Conservation (phyloP, 257 asterid genomes). For the Verbena officinalis region DNA sequence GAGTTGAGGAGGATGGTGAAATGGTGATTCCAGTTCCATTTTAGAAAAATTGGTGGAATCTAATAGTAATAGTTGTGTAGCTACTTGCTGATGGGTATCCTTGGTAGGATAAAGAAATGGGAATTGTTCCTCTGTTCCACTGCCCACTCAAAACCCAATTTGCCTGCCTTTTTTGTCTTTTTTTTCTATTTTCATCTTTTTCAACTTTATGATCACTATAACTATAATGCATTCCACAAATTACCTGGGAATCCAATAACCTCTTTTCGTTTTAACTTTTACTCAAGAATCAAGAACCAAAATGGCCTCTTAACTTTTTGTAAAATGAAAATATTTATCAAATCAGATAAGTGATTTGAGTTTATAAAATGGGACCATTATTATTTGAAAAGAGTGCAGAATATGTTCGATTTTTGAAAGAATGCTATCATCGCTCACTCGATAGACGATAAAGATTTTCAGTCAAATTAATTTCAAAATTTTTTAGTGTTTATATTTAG, state of each 20-base stretch:
- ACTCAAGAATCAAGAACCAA: background rate
- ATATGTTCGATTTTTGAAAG: no score
- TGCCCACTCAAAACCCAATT: conserved; percentile 25
- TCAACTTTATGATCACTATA: background rate
- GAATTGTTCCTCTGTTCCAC: conserved; percentile 35
- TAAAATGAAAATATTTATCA: background rate
- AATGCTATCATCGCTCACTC: no score
- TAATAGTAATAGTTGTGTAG: conserved; percentile 33
- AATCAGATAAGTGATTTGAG: background rate
- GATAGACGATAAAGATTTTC: no score
- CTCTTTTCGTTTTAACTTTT: background rate
- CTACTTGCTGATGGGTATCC: conserved; percentile 19
- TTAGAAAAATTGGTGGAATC: conserved; percentile 45
- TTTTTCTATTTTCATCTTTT: no score
- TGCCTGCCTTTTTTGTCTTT: conserved; percentile 3
- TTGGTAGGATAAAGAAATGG: conserved; percentile 30
- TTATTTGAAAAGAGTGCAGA: no score
- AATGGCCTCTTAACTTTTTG: background rate
- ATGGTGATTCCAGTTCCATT: conserved; percentile 46
- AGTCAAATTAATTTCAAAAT: no score
- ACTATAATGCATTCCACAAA: background rate
- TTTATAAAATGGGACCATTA: no score
- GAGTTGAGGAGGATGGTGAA: conserved; percentile 40
- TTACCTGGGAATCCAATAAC: background rate
- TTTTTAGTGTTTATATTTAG: no score